Base-by-base conservation (phyloP, 805 yeast species). In the Pichia thaimueangensis region DNA sequence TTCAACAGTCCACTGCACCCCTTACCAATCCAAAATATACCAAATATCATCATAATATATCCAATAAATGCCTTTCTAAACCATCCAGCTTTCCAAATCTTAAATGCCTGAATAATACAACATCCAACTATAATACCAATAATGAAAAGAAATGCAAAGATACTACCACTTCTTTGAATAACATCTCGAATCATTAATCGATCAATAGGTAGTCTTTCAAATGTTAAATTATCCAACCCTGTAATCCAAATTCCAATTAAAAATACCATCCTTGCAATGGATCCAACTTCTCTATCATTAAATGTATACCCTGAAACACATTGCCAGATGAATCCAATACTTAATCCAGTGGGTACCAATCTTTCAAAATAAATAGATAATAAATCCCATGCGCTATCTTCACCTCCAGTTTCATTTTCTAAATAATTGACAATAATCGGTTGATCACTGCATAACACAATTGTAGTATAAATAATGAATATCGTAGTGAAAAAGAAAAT, bases 131-230 rank as follows among this genome's bases (percentile, higher is more conserved):
- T 71, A 2, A 71, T 48, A 3, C 62, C 42, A 0, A 74, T 61
- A 0, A 89, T 72, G 0, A 72, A 58, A 0, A 72, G 45, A 0
- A 86, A 76, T 0, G 95, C 83, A 0, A 75, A 42, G 30, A 83
- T 56, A 0, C 95, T 86, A 0, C 95, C 96, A 0, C 91, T 80
- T 62, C 82, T 89, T 22, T 74, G 73, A 48, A 71, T 75, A 23
- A 91, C 64, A 57, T 91, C 97, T 10, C 67, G 63, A 3, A 77
- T 53, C 0, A 91, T 85, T 33, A 91, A 67, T 42, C 98, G 68
- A 57, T 91, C 97, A 10, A 89, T 80, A 0, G 97, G 96, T 10
- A 91, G 63, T 47, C 89, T 67, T 56, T 88, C 97, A 63, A 91
- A 87, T 0, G 95, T 86, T 53, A 86, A 72, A 61, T 87, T 89